These are phyloP conservation scores for Gremmenia infestans DNA, from an alignment of 2,329 filamentous ascomycete species.

Conservation along the genomic window DNA sequence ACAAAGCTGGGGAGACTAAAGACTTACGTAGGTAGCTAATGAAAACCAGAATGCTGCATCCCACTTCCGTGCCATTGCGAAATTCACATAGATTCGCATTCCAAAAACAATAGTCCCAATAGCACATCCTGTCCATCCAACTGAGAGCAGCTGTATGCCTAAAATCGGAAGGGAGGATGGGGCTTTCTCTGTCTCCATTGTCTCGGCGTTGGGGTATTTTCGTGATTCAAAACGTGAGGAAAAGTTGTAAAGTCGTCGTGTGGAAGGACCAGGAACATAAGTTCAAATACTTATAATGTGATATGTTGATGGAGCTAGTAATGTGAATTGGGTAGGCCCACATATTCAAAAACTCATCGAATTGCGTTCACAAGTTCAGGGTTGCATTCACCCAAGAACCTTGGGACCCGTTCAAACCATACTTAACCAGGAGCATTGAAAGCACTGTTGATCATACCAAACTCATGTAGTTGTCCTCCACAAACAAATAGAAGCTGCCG, in stretches of 20 bases:
- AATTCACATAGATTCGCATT: not conserved
- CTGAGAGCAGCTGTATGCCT: not conserved
- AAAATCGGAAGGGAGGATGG: not conserved
- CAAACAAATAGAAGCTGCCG: too few relatives aligned
- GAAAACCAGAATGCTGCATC: not conserved
- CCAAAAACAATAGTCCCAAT: not conserved
- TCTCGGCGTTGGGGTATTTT: not conserved
- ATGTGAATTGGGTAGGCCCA: too few relatives aligned
- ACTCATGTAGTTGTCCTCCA: too few relatives aligned
- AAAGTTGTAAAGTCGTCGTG: not conserved
- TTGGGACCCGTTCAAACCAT: too few relatives aligned
- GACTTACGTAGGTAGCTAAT: not conserved
- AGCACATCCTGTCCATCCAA: not conserved
- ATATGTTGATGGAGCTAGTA: too few relatives aligned
- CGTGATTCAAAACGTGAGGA: not conserved
- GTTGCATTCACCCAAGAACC: too few relatives aligned
- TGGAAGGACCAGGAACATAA: not conserved
- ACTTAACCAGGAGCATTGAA: too few relatives aligned
- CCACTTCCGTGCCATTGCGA: not conserved
- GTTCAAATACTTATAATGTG: too few relatives aligned
- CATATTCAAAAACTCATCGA: too few relatives aligned
- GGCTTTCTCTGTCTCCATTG: not conserved
- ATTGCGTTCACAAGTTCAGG: too few relatives aligned
- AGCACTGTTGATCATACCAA: too few relatives aligned
- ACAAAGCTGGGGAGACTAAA: not conserved